These are phyloP conservation scores for Gautieria morchelliformis DNA, from an alignment of 768 basidiomycete species.

Conservation along the genomic window DNA sequence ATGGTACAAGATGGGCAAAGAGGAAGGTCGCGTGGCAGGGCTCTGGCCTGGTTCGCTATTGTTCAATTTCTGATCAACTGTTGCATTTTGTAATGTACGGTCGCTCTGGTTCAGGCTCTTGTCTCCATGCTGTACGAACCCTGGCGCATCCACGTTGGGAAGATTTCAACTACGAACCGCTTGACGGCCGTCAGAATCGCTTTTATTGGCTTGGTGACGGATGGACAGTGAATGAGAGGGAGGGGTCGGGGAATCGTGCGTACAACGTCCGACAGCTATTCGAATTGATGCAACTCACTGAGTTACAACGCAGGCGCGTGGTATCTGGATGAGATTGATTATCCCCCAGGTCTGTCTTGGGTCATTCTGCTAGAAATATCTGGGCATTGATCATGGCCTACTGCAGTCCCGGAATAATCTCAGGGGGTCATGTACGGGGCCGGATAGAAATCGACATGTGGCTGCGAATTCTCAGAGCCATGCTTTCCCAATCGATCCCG, in stretches of 20 bases:
- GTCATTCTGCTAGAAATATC: background rate
- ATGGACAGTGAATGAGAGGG: constrained; percentile 43
- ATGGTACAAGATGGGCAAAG: constrained; percentile 57
- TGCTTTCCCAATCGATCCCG: no score
- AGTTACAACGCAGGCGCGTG: constrained; percentile 27
- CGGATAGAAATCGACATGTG: no score
- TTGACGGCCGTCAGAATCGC: constrained; percentile 33
- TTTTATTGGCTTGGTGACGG: constrained; percentile 57
- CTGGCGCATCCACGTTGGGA: constrained; percentile 55
- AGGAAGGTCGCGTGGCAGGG: constrained; percentile 46
- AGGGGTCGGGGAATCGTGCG: constrained; percentile 27
- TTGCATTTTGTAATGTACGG: no score
- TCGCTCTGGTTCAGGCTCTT: constrained; percentile 30
- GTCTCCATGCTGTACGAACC: constrained; percentile 38
- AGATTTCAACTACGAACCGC: constrained; percentile 44
- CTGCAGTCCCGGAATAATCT: no score
- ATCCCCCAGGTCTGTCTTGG: constrained; percentile 31
- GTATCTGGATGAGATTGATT: constrained; percentile 36
- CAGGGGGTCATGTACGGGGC: no score
- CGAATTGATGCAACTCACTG: background rate
- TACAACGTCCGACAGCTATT: background rate
- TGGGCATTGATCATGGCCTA: no score
- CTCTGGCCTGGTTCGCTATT: constrained; percentile 45
- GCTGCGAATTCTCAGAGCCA: no score
- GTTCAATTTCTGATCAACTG: background rate